These are phyloP conservation scores for Fusarium nygamai DNA, from an alignment of 2,329 filamentous ascomycete genomes.

Conservation along the genomic window DNA sequence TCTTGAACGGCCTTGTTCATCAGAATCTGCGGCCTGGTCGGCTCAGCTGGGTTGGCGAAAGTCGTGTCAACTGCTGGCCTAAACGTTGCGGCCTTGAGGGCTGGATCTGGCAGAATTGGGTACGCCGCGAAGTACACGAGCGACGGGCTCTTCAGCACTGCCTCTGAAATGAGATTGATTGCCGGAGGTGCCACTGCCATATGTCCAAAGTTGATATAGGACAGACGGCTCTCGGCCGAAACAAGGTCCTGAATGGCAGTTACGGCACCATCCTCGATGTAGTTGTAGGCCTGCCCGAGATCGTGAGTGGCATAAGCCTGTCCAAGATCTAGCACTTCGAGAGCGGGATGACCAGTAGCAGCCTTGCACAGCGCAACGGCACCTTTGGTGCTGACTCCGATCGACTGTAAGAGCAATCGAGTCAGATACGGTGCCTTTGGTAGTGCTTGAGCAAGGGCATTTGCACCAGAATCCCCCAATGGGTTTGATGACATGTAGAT, in stretches of 20 bases:
- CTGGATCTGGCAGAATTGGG: slow-evolving; percentile 49
- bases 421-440: slow-evolving; percentile 47
- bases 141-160: slow-evolving; percentile 44
- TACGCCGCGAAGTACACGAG: slow-evolving; percentile 52
- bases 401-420: slow-evolving; percentile 55
- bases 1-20: slow-evolving; percentile 45
- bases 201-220: slow-evolving; percentile 56
- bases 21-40: slow-evolving; percentile 39
- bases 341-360: slow-evolving; percentile 46
- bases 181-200: slow-evolving; percentile 47
- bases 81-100: slow-evolving; percentile 38
- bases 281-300: slow-evolving; percentile 58
- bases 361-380: slow-evolving; percentile 51
- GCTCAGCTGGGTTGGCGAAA: slow-evolving; percentile 40
- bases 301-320: slow-evolving; percentile 59
- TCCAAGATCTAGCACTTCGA: slow-evolving; percentile 55
- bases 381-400: slow-evolving; percentile 54
- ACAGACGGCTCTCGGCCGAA: slow-evolving; percentile 44
- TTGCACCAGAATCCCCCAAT: slow-evolving; percentile 47
- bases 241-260: slow-evolving; percentile 49
- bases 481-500: slow-evolving; percentile 53
- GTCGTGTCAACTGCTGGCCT: slow-evolving; percentile 43
- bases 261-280: slow-evolving; percentile 52
- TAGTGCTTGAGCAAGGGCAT: slow-evolving; percentile 46
- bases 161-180: slow-evolving; percentile 43